phyloP scores from a whole-genome alignment of 2,329 filamentous ascomycete species.

The Tricladium varicosporioides region DNA sequence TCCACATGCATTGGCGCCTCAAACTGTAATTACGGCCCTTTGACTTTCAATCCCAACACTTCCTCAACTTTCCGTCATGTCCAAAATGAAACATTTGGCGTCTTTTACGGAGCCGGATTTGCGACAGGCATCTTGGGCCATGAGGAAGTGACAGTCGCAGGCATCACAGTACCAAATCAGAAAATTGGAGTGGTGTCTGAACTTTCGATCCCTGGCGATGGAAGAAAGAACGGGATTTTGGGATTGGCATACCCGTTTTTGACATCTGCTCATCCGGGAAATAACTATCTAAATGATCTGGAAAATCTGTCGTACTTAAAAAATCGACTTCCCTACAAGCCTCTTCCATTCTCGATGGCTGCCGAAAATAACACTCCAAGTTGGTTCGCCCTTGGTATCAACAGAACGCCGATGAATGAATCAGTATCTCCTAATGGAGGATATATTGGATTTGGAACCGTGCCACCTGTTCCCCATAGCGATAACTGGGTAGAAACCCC shows the following conservation, averaged over 20 bases:
- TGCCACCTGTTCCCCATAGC: no score
- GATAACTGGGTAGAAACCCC: no score
- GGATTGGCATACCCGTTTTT: constrained; percentile 1
- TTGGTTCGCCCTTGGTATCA: no score
- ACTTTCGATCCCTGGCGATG: not conserved
- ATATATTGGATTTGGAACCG: no score
- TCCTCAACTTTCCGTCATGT: not conserved
- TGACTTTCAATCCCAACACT: not conserved
- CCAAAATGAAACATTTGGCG: not conserved
- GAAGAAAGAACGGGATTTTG: not conserved
- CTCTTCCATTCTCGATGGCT: not conserved
- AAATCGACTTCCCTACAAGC: not conserved
- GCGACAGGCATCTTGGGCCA: not conserved
- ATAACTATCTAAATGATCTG: not conserved
- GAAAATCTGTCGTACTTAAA: not conserved
- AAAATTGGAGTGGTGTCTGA: not conserved
- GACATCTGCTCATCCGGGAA: not conserved
- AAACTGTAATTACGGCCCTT: no score
- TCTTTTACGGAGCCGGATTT: constrained; percentile 1
- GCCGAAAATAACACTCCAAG: no score
- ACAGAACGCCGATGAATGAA: no score
- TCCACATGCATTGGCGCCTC: no score
- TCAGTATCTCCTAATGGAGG: no score
- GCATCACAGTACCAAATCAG: not conserved
- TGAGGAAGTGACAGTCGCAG: constrained; percentile 1